A percentile compares a stretch with the other conserved stretches of the same genome.
These are phyloP conservation scores for Saccharomycopsis microspora DNA, from an alignment of 805 yeast species.

Conservation along the genomic window DNA sequence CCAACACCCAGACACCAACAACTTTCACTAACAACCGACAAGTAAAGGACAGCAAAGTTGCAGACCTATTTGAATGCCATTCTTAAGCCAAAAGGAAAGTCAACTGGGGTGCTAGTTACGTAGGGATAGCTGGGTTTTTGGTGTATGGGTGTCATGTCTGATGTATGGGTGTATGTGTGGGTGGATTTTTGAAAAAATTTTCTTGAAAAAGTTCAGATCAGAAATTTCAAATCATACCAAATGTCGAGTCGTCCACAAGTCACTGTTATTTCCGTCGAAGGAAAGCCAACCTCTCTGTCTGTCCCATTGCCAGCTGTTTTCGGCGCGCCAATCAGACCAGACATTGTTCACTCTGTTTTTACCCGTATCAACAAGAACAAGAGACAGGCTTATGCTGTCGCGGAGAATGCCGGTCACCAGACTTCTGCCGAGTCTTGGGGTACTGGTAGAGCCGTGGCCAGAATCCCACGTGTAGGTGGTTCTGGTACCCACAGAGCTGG, in stretches of 20 bases:
- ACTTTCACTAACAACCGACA: no score
- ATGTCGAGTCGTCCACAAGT: slow-evolving; percentile 89
- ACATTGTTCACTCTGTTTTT: slow-evolving; percentile 97
- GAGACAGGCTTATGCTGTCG: slow-evolving; percentile 99
- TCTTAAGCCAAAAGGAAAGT: no score
- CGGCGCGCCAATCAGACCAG: slow-evolving; percentile 99
- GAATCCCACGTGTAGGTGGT: slow-evolving; percentile 99
- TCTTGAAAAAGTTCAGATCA: not conserved
- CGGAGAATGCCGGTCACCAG: slow-evolving; percentile 99
- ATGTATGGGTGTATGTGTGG: no score
- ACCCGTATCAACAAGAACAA: slow-evolving; percentile 99
- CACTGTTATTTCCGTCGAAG: slow-evolving; percentile 81
- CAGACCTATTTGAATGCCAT: no score
- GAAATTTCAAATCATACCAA: slow-evolving; percentile 17
- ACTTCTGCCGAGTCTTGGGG: slow-evolving; percentile 99
- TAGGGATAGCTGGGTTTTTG: no score
- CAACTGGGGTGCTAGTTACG: no score
- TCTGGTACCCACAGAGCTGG: slow-evolving; percentile 99
- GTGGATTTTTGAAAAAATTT: no score
- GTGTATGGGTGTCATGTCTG: no score
- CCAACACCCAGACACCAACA: no score
- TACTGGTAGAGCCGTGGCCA: slow-evolving; percentile 99
- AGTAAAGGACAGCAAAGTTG: no score
- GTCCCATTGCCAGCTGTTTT: slow-evolving; percentile 97
- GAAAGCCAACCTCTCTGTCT: slow-evolving; percentile 76